These are phyloP conservation scores for Penicillium frequentans DNA, from an alignment of 2,329 filamentous ascomycete genomes.

Conservation along the genomic window DNA sequence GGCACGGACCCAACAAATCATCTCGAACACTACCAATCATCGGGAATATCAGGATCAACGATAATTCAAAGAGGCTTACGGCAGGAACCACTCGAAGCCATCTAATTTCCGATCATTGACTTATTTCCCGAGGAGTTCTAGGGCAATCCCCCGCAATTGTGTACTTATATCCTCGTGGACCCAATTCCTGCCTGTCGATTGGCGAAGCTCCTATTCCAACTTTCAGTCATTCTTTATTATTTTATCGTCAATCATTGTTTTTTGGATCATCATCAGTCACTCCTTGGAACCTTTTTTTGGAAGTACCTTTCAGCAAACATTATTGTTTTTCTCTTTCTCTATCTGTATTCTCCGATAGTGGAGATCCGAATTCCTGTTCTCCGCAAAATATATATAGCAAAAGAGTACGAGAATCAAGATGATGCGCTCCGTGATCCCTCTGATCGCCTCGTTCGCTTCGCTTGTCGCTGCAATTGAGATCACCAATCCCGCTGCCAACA, in stretches of 20 bases:
- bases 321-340: background rate
- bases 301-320: background rate
- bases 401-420: background rate
- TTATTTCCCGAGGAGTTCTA: background rate
- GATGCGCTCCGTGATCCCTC: background rate
- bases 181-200: background rate
- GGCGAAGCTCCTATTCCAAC: background rate
- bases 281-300: background rate
- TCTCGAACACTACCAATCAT: background rate
- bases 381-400: background rate
- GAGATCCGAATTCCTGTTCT: background rate
- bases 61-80: background rate
- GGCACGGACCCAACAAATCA: background rate
- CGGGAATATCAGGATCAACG: background rate
- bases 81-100: background rate
- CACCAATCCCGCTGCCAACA: conserved; percentile 33
- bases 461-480: conserved; percentile 25
- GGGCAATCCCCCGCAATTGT: background rate
- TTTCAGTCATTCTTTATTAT: background rate
- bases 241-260: background rate
- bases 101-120: background rate
- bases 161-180: background rate
- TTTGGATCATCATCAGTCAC: background rate
- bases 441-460: conserved; percentile 2
- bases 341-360: background rate